Percentiles rank a stretch among this genome's conserved stretches.
Conservation (phyloP, 257 asterid species). For the Gentiana straminea region DNA sequence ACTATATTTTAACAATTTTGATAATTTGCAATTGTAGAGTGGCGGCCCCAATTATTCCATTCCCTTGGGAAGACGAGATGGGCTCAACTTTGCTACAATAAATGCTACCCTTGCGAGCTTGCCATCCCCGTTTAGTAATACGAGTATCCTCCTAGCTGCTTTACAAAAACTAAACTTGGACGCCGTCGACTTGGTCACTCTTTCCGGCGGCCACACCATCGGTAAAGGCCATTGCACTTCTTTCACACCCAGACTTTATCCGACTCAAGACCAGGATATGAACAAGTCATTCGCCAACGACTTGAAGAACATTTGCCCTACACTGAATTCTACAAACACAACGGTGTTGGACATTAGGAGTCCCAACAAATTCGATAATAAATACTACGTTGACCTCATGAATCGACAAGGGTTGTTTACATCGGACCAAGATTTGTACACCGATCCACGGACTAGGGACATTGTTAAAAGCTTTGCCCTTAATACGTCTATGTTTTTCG, state of each 20-base stretch:
- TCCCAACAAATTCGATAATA: slow-evolving; percentile 46
- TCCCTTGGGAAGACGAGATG: slow-evolving; percentile 63
- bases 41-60: slow-evolving; percentile 47
- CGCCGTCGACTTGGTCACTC: slow-evolving; percentile 56
- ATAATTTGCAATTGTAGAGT: slow-evolving; percentile 18
- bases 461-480: slow-evolving; percentile 43
- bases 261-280: slow-evolving; percentile 47
- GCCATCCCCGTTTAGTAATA: slow-evolving; percentile 46
- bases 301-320: slow-evolving; percentile 40
- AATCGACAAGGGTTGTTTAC: slow-evolving; percentile 64
- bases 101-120: slow-evolving; percentile 43
- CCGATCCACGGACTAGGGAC: slow-evolving; percentile 38
- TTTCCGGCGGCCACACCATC: slow-evolving; percentile 80
- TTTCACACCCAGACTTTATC: slow-evolving; percentile 60
- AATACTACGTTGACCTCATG: slow-evolving; percentile 56
- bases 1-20: no score
- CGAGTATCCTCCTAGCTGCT: slow-evolving; percentile 29
- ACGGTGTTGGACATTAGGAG: slow-evolving; percentile 44
- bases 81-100: slow-evolving; percentile 33
- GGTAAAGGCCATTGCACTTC: slow-evolving; percentile 48
- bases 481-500: slow-evolving; percentile 34
- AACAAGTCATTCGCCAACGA: slow-evolving; percentile 42
- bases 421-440: slow-evolving; percentile 67
- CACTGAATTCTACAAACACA: slow-evolving; percentile 27
- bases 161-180: slow-evolving; percentile 40